Evolutionary conservation across 352 stramenopile genomes (phyloP).

Genomic region (Paralagenidium karlingii): DNA sequence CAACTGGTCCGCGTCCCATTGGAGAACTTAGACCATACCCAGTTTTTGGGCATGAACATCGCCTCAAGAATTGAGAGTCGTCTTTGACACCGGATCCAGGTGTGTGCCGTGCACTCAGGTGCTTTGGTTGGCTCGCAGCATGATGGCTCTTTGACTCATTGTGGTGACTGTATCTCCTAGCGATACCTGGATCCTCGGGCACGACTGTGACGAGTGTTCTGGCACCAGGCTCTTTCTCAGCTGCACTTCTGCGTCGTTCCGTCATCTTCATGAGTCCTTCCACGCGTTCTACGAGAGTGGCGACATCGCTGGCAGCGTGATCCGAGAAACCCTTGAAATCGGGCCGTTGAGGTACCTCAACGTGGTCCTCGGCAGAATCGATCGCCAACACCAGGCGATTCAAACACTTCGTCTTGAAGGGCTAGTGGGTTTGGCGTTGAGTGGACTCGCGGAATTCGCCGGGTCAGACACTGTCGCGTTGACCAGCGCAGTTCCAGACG

Average conservation of each 20-base stretch:
- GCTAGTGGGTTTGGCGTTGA: slow-evolving; percentile 18
- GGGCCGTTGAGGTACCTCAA: no score
- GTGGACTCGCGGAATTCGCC: slow-evolving; percentile 9
- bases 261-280: slow-evolving; percentile 9
- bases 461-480: no score
- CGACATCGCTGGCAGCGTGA: slow-evolving; percentile 8
- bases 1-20: no score
- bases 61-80: slow-evolving; percentile 18
- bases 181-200: no score
- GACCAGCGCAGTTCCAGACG: no score
- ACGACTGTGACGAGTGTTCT: no score
- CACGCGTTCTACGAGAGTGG: slow-evolving; percentile 20
- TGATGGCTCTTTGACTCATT: no score
- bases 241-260: no score
- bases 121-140: no score
- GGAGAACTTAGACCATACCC: slow-evolving; percentile 24
- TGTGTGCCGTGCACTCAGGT: slow-evolving; percentile 21
- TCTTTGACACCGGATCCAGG: slow-evolving; percentile 36
- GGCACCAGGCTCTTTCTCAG: no score
- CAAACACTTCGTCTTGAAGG: slow-evolving; percentile 18
- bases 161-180: no score
- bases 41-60: slow-evolving; percentile 18
- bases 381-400: slow-evolving; percentile 10
- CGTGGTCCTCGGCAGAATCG: slow-evolving; percentile 12
- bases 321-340: slow-evolving; percentile 11